Conservation (phyloP, 371 early-diverging fungal species). For the Apophysomyces elegans region DNA sequence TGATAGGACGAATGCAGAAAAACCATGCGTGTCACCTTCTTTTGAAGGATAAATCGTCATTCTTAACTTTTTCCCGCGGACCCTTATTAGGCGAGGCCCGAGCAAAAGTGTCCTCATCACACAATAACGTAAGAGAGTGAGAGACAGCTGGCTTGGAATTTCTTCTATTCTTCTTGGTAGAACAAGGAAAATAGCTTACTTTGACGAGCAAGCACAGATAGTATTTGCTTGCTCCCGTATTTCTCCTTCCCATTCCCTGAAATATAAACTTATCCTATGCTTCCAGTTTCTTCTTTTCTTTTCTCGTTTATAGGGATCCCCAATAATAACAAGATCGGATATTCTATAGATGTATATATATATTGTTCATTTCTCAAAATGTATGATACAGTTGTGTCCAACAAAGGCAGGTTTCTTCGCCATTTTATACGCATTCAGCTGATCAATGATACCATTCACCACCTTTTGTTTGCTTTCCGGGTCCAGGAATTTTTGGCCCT, state of each 20-base stretch:
- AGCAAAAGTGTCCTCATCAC: neutral
- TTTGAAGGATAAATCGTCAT: neutral
- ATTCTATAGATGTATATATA: no score
- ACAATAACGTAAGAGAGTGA: no score
- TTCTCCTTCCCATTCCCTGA: neutral
- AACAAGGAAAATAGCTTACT: neutral
- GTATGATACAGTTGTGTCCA: constrained; percentile 40
- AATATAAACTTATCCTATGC: no score
- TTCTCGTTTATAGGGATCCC: no score
- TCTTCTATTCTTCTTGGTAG: no score
- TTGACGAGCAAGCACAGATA: neutral
- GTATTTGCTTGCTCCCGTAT: neutral
- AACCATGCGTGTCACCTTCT: no score
- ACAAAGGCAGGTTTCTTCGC: constrained; percentile 33
- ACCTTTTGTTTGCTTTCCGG: constrained; percentile 24
- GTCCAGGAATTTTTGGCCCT: constrained; percentile 36
- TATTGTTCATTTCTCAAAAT: constrained; percentile 37
- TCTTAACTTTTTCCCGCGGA: constrained; percentile 10
- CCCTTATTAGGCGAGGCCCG: constrained; percentile 6
- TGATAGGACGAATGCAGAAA: no score
- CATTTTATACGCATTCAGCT: constrained; percentile 37
- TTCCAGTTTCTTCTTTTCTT: no score
- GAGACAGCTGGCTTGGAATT: no score
- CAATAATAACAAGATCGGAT: no score
- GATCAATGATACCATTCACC: constrained; percentile 18